A percentile compares a stretch with the other conserved stretches of the same genome.
These are phyloP conservation scores for Talaromyces sp. DNA, from an alignment of 2,329 filamentous ascomycete species.

Conservation along the genomic window DNA sequence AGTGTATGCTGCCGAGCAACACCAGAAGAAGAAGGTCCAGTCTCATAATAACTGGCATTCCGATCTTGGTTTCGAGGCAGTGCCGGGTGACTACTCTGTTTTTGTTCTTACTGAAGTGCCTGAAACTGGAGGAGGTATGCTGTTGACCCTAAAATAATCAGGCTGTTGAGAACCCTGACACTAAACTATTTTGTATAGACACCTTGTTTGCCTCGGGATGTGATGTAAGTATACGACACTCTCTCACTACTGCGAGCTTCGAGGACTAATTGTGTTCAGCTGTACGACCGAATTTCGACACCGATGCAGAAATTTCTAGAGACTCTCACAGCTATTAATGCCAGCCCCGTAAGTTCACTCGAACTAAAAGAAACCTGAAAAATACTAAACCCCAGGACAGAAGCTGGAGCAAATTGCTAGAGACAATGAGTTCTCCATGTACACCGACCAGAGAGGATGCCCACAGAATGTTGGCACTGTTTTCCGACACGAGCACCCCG, in stretches of 20 bases:
- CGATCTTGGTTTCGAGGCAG: constrained; percentile 53
- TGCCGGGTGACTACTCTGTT: constrained; percentile 52
- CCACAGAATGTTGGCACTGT: constrained; percentile 52
- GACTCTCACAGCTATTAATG: constrained; percentile 41
- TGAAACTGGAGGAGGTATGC: constrained; percentile 35
- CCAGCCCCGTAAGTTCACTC: background rate
- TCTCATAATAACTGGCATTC: constrained; percentile 43
- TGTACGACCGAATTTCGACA: constrained; percentile 53
- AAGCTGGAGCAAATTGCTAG: background rate
- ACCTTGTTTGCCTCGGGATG: constrained; percentile 50
- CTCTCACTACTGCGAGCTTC: background rate
- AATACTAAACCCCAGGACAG: background rate
- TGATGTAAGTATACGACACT: constrained; percentile 18
- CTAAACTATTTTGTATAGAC: constrained; percentile 21
- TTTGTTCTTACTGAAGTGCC: constrained; percentile 49
- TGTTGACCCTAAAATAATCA: background rate
- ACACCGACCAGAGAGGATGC: constrained; percentile 43
- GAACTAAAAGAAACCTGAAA: background rate
- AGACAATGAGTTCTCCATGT: background rate
- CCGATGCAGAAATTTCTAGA: constrained; percentile 47
- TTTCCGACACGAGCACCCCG: constrained; percentile 50
- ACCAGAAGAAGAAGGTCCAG: background rate
- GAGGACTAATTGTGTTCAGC: constrained; percentile 21
- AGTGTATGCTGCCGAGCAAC: background rate
- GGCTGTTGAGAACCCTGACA: background rate